These are phyloP conservation scores for Chrysoporthe deuterocubensis DNA, from an alignment of 2,329 filamentous ascomycete species.

Conservation along the genomic window DNA sequence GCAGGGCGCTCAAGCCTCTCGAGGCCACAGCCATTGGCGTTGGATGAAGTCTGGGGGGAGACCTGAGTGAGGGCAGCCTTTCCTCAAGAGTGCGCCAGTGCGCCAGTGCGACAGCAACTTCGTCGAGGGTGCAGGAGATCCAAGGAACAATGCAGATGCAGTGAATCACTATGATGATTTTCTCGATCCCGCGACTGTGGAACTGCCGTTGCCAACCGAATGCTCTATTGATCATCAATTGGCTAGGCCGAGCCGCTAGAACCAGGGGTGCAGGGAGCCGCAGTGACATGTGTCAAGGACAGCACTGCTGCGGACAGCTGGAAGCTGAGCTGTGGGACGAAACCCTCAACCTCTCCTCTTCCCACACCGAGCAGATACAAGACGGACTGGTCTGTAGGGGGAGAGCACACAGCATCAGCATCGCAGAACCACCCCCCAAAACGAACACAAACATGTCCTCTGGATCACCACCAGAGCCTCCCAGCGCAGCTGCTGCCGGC, in stretches of 20 bases:
- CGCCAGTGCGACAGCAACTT: neutral
- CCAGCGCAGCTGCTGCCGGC: slow-evolving; percentile 34
- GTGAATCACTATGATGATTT: slow-evolving; percentile 12
- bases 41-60: too few species aligned
- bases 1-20: slow-evolving; percentile 13
- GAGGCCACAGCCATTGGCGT: slow-evolving; percentile 23
- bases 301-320: slow-evolving; percentile 28
- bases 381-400: slow-evolving; percentile 15
- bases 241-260: slow-evolving; percentile 22
- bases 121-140: slow-evolving; percentile 10
- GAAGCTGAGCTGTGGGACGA: slow-evolving; percentile 18
- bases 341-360: slow-evolving; percentile 10
- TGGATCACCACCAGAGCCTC: slow-evolving; percentile 28
- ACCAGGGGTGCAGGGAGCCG: slow-evolving; percentile 20
- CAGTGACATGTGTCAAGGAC: slow-evolving; percentile 25
- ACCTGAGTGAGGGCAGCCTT: neutral
- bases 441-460: slow-evolving; percentile 29
- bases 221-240: slow-evolving; percentile 14
- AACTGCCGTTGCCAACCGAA: slow-evolving; percentile 24
- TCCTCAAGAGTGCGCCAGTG: neutral
- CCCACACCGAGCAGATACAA: slow-evolving; percentile 9
- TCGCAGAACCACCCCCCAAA: slow-evolving; percentile 1
- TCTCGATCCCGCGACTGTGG: slow-evolving; percentile 22
- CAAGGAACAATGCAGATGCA: slow-evolving; percentile 13
- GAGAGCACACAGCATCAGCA: slow-evolving; percentile 17